These are phyloP conservation scores for Austroboletus novae-zelandiae DNA, from an alignment of 1,284 basidiomycete species.

Conservation along the genomic window DNA sequence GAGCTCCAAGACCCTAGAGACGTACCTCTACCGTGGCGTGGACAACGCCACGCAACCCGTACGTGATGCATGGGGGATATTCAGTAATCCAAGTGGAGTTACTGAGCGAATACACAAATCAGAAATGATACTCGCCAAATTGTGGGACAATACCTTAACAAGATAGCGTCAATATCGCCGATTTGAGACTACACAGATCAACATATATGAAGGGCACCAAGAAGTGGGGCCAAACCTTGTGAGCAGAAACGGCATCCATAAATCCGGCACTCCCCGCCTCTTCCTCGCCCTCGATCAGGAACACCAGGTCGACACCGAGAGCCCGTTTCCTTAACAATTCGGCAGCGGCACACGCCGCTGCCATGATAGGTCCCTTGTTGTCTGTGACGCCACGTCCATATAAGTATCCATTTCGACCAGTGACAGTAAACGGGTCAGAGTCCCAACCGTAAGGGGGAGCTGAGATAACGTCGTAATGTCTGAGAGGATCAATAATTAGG, in stretches of 20 bases:
- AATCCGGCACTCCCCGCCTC: slow-evolving; percentile 91
- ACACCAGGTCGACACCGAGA: slow-evolving; percentile 84
- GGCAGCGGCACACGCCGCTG: slow-evolving; percentile 86
- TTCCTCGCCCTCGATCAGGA: slow-evolving; percentile 95
- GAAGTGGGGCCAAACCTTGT: slow-evolving; percentile 55
- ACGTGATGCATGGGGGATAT: slow-evolving; percentile 92
- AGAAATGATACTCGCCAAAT: not conserved
- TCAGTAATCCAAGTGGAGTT: slow-evolving; percentile 99
- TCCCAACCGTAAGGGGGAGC: slow-evolving; percentile 76
- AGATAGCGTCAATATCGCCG: slow-evolving; percentile 81
- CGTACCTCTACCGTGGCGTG: slow-evolving; percentile 74
- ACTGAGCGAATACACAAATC: slow-evolving; percentile 35
- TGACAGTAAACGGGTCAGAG: slow-evolving; percentile 82
- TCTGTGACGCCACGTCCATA: slow-evolving; percentile 93
- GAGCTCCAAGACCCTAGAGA: not conserved
- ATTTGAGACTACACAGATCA: slow-evolving; percentile 58
- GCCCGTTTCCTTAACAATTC: slow-evolving; percentile 71
- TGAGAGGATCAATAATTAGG: slow-evolving; percentile 26
- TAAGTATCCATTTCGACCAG: slow-evolving; percentile 87
- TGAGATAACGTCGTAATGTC: slow-evolving; percentile 91
- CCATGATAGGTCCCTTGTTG: slow-evolving; percentile 93
- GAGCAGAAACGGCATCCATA: slow-evolving; percentile 64
- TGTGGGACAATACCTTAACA: slow-evolving; percentile 60
- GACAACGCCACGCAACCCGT: slow-evolving; percentile 91
- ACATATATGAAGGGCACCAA: not conserved